Percentiles rank a stretch among this genome's conserved stretches.
These are phyloP conservation scores for Pyrenophora graminea DNA, from an alignment of 2,329 filamentous ascomycete species.

Conservation along the genomic window DNA sequence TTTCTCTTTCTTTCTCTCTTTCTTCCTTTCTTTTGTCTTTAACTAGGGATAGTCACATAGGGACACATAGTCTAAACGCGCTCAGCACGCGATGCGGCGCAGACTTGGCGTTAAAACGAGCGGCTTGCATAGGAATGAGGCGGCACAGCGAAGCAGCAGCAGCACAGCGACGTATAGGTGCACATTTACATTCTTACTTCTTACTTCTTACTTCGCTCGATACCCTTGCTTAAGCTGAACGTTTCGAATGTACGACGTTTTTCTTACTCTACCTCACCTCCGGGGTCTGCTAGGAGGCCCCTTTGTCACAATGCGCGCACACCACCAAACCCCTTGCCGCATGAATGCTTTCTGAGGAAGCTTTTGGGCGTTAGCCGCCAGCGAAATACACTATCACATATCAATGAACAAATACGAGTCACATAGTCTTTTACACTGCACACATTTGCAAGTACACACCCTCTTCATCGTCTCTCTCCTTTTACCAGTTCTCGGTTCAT, in stretches of 20 bases:
- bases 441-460: not conserved
- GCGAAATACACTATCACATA: not conserved
- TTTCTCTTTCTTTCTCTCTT: not conserved
- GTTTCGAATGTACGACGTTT: conserved; percentile 4
- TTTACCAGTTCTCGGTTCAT: not conserved
- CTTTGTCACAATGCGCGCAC: not conserved
- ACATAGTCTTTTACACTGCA: not conserved
- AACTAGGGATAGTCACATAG: conserved; percentile 1
- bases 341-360: not conserved
- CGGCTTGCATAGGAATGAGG: conserved; percentile 6
- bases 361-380: not conserved
- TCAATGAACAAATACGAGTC: not conserved
- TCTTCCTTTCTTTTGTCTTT: not conserved
- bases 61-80: not conserved
- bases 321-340: not conserved
- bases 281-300: not conserved
- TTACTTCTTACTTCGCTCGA: conserved; percentile 6
- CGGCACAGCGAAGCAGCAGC: conserved; percentile 2
- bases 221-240: conserved; percentile 13
- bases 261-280: not conserved
- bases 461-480: not conserved
- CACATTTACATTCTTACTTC: not conserved
- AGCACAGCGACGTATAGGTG: not conserved
- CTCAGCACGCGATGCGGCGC: conserved; percentile 5
- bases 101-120: conserved; percentile 6